Conservation (phyloP, 1,284 basidiomycete genomes). For the Albatrellus sp. region DNA sequence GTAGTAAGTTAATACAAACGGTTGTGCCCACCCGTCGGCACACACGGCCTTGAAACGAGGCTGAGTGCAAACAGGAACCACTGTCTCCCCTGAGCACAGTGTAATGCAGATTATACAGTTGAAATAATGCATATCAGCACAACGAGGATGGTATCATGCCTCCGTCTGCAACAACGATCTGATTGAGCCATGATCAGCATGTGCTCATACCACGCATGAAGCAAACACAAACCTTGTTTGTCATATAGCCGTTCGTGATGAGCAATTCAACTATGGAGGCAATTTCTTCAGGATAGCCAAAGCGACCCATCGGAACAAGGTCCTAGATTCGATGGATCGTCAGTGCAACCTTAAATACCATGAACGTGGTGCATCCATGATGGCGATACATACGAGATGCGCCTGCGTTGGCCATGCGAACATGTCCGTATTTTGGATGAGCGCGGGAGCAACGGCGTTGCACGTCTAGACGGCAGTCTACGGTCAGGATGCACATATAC, state of each 20-base stretch:
- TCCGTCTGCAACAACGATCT: slow-evolving; percentile 28
- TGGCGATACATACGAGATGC: slow-evolving; percentile 21
- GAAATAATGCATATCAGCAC: not conserved
- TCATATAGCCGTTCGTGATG: slow-evolving; percentile 38
- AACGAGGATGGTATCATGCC: slow-evolving; percentile 14
- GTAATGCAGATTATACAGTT: no score
- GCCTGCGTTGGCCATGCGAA: slow-evolving; percentile 25
- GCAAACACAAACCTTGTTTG: slow-evolving; percentile 39
- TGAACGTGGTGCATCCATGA: no score
- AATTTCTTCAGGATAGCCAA: slow-evolving; percentile 38
- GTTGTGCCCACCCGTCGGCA: no score
- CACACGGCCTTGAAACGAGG: no score
- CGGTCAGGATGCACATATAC: not conserved
- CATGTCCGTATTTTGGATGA: slow-evolving; percentile 38
- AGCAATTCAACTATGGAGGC: slow-evolving; percentile 36
- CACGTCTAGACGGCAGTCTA: slow-evolving; percentile 24
- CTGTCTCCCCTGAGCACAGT: no score
- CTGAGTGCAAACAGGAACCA: no score
- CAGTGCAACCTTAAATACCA: not conserved
- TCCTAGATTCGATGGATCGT: slow-evolving; percentile 12
- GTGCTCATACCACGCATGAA: not conserved
- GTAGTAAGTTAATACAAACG: no score
- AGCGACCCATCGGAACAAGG: slow-evolving; percentile 35
- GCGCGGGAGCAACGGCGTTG: slow-evolving; percentile 40
- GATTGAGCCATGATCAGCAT: not conserved